Percentiles rank a stretch among this genome's conserved stretches.
Evolutionary conservation across 768 basidiomycete species (phyloP).

Genomic region (Agaricus subrufescens): DNA sequence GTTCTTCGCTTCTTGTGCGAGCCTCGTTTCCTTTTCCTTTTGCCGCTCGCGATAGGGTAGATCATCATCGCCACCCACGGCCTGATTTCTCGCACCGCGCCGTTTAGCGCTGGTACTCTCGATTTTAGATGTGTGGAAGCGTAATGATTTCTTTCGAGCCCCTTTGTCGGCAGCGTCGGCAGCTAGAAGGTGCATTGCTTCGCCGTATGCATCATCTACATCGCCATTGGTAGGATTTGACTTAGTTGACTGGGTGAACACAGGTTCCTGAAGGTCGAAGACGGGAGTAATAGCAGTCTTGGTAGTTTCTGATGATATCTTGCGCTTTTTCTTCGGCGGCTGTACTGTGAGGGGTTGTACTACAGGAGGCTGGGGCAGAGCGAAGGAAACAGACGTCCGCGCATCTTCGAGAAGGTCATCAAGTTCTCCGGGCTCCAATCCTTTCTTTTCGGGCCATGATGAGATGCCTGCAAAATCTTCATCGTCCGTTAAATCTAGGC

Average conservation of each 20-base stretch:
- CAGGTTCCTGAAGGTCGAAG: conserved; percentile 81
- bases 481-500: conserved; percentile 16
- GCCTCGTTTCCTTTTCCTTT: conserved; percentile 54
- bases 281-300: conserved; percentile 28
- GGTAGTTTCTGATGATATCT: conserved; percentile 35
- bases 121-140: conserved; percentile 93
- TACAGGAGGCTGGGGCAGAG: conserved; percentile 9
- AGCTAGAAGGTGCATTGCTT: conserved; percentile 59
- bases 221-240: conserved; percentile 19
- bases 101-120: conserved; percentile 75
- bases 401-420: conserved; percentile 55
- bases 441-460: conserved; percentile 32
- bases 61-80: conserved; percentile 90
- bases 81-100: conserved; percentile 63
- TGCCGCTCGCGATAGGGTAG: conserved; percentile 80
- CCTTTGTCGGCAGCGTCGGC: conserved; percentile 82
- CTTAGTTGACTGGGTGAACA: conserved; percentile 45
- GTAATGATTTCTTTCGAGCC: conserved; percentile 74
- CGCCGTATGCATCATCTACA: conserved; percentile 63
- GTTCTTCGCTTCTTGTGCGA: conserved; percentile 49
- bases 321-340: conserved; percentile 63
- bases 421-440: conserved; percentile 44
- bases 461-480: conserved; percentile 39
- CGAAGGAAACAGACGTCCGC: conserved; percentile 16
- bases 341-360: not conserved